Evolutionary conservation across 2,329 filamentous ascomycete species (phyloP), one percentile per base, ranked within the genome.

Genomic region (Sporothrix euskadiensis): DNA sequence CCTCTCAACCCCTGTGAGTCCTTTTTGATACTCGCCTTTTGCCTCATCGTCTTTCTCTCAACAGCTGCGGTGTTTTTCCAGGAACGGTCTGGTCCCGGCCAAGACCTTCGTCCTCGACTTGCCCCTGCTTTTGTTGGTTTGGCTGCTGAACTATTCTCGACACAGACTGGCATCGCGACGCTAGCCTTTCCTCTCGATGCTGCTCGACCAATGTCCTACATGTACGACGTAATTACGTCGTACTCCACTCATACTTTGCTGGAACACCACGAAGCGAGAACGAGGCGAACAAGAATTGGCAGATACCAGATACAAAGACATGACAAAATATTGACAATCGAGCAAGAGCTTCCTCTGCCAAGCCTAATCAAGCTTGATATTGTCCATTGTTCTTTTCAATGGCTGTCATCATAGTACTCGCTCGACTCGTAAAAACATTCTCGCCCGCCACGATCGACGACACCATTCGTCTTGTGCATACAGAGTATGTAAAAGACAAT

Each of bases 381-480:
- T 41, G 56, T 19, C n/a, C 56, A 5, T 59, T 5, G 3, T 30
- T 19, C 26, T 14, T 35, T 26, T 19, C 0, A 35, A 30, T 59
- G 12, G 56, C 16, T 59, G 56, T 59, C 56, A 4, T 35, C 35
- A 44, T 10, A 41, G 35, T 35, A 35, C 35, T 35, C 35, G 8
- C 35, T 35, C 35, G 35, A 35, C 14, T 16, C 44, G 44, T 49
- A 49, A 49, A 49, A 19, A 49, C 44, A 49, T 49, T 35, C 9
- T 26, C 32, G 26, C 19, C 47, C 63, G 4, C 65, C 2, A 30
- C 1, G 65, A 68, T 52, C 65, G 30, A 68, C 65, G 26, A 52
- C 65, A 44, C 65, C 65, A 68, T 68, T 32, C 26, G 65, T 22
- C 65, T 26, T 68, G 14, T 68, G 44, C 65, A 68, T 52, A 12